Percentiles rank a stretch among this genome's conserved stretches.
Evolutionary conservation across 768 basidiomycete species (phyloP).

Genomic region (Suillus subaureus): DNA sequence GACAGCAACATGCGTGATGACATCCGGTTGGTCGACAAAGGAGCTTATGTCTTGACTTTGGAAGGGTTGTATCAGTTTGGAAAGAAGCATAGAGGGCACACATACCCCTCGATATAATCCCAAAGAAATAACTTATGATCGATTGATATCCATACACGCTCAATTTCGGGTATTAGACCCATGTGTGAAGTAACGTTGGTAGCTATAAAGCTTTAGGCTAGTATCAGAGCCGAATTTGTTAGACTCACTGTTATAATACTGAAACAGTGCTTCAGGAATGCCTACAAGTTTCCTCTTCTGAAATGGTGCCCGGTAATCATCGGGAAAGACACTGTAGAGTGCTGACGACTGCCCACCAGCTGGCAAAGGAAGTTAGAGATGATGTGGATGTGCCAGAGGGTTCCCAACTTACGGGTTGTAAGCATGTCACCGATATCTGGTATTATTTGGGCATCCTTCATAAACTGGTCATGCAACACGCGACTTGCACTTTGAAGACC

Average conservation of each 20-base stretch:
- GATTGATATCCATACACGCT: constrained; percentile 93
- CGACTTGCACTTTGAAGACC: constrained; percentile 68
- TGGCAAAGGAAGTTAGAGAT: constrained; percentile 27
- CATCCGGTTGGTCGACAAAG: constrained; percentile 89
- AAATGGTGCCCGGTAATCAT: constrained; percentile 78
- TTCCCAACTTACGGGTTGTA: constrained; percentile 50
- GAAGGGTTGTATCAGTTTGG: neutral
- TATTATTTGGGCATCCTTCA: constrained; percentile 72
- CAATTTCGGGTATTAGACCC: constrained; percentile 92
- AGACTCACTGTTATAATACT: constrained; percentile 72
- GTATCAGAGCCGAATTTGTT: neutral
- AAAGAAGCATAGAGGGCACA: constrained; percentile 18
- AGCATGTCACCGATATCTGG: constrained; percentile 77
- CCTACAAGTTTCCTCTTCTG: constrained; percentile 75
- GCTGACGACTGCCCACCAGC: constrained; percentile 70
- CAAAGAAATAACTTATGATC: constrained; percentile 94
- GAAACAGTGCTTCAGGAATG: constrained; percentile 79
- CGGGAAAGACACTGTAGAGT: constrained; percentile 76
- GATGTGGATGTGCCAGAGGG: neutral
- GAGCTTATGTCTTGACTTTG: constrained; percentile 85
- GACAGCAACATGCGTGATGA: constrained; percentile 86
- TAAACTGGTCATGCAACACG: constrained; percentile 66
- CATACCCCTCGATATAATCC: constrained; percentile 95
- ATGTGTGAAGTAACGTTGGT: constrained; percentile 76
- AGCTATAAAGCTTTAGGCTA: constrained; percentile 42